Percentiles rank a stretch among this genome's conserved stretches.
phyloP scores from a whole-genome alignment of 1,139 yeast species.

The Trichomonascaceae sp. region DNA sequence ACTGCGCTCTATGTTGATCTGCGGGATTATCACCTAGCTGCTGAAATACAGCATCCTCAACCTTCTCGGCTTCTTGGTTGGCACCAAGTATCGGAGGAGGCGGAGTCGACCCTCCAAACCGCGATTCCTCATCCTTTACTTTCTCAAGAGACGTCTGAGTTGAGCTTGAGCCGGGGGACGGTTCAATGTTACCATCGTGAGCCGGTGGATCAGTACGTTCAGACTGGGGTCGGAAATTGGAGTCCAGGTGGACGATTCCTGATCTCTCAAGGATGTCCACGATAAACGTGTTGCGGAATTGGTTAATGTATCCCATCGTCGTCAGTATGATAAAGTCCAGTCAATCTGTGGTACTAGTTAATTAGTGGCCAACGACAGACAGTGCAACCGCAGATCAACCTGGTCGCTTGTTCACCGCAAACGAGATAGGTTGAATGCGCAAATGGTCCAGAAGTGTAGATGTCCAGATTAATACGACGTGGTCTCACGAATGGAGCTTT shows the following conservation, averaged over 20 bases:
- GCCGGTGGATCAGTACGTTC: slow-evolving; percentile 1
- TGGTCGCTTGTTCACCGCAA: no score
- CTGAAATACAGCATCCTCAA: background rate
- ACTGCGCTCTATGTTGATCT: background rate
- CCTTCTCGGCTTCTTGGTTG: no score
- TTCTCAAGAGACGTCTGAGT: background rate
- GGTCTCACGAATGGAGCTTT: no score
- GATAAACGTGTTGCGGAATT: slow-evolving; percentile 9
- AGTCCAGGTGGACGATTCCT: slow-evolving; percentile 7
- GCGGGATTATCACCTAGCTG: background rate
- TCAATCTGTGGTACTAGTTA: no score
- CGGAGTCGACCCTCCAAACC: slow-evolving; percentile 1
- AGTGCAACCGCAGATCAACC: no score
- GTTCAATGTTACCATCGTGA: background rate
- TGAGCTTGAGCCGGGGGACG: background rate
- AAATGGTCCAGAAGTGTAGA: no score
- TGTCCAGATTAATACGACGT: no score
- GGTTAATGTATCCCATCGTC: slow-evolving; percentile 7
- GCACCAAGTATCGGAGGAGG: background rate
- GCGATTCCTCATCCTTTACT: background rate
- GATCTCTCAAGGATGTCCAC: slow-evolving; percentile 9
- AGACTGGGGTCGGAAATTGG: slow-evolving; percentile 9
- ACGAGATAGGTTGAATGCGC: no score
- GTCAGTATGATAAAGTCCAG: slow-evolving; percentile 1
- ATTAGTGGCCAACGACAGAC: no score